These are phyloP conservation scores for Vanilla planifolia DNA, from an alignment of 106 monocot genomes.

Conservation along the genomic window DNA sequence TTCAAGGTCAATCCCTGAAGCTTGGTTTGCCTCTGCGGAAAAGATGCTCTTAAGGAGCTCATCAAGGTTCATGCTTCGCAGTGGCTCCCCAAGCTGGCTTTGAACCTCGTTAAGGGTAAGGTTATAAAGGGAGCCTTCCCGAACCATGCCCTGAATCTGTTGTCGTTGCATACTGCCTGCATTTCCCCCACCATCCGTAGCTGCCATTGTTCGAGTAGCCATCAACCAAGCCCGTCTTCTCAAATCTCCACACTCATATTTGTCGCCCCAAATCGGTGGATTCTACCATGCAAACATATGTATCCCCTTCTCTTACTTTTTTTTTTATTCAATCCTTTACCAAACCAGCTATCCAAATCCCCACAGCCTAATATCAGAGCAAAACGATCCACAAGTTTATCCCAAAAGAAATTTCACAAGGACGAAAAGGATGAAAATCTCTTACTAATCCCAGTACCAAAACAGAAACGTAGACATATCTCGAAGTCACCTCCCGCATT, in stretches of 20 bases:
- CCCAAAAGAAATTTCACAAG: not conserved
- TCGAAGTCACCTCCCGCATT: constrained; percentile 1
- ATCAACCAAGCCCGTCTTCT: constrained; percentile 16
- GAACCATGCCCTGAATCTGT: constrained; percentile 27
- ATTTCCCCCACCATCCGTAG: constrained; percentile 27
- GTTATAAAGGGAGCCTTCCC: constrained; percentile 60
- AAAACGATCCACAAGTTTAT: not conserved
- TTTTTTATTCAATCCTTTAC: not conserved
- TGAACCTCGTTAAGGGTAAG: constrained; percentile 78
- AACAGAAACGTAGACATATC: not conserved
- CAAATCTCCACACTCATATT: not conserved
- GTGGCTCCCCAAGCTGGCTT: constrained; percentile 58
- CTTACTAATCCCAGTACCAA: not conserved
- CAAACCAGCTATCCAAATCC: not conserved
- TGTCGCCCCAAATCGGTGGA: not conserved
- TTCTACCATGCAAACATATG: not conserved
- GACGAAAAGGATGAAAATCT: not conserved
- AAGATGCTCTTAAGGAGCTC: constrained; percentile 61
- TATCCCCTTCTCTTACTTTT: too few relatives aligned
- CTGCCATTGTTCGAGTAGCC: constrained; percentile 49
- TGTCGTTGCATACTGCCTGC: constrained; percentile 14
- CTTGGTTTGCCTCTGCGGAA: constrained; percentile 30
- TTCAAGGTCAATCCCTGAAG: constrained; percentile 8
- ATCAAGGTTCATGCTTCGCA: constrained; percentile 83
- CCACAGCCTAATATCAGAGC: not conserved